These are phyloP conservation scores for Neurospora tetraspora DNA, from an alignment of 495 filamentous ascomycete species.

Conservation along the genomic window DNA sequence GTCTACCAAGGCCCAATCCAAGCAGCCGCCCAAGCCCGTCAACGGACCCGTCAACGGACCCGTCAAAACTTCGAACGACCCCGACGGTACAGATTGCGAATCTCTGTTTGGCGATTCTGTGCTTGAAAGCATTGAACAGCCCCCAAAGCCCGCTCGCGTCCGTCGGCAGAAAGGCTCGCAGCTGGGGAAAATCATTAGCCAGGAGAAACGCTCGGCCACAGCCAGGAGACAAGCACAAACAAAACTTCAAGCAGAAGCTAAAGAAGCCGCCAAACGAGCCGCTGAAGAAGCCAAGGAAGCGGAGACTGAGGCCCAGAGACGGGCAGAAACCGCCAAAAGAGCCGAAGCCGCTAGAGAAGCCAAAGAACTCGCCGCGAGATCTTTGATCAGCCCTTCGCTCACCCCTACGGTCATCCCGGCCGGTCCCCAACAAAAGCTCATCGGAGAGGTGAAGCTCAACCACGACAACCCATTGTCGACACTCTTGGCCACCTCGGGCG, in stretches of 20 bases:
- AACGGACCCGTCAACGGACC: background rate
- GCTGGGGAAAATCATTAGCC: background rate
- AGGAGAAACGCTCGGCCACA: background rate
- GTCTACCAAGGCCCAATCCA: background rate
- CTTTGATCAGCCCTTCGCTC: background rate
- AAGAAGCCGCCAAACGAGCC: background rate
- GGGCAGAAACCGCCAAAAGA: background rate
- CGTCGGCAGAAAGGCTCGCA: background rate
- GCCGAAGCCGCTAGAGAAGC: background rate
- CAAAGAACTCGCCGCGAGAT: background rate
- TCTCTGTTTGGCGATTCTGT: background rate
- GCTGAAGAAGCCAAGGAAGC: background rate
- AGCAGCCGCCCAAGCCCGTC: background rate
- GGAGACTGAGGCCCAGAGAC: background rate
- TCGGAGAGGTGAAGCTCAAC: background rate
- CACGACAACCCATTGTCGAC: background rate
- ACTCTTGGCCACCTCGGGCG: constrained; percentile 17
- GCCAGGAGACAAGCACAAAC: background rate
- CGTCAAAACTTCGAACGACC: background rate
- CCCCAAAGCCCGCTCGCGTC: background rate
- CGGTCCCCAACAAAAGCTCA: background rate
- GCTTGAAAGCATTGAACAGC: background rate
- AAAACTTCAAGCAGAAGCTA: background rate
- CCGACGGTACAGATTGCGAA: background rate
- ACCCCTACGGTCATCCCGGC: background rate